phyloP scores from a whole-genome alignment of 257 asterid genomes.

The Cordia subcordata region DNA sequence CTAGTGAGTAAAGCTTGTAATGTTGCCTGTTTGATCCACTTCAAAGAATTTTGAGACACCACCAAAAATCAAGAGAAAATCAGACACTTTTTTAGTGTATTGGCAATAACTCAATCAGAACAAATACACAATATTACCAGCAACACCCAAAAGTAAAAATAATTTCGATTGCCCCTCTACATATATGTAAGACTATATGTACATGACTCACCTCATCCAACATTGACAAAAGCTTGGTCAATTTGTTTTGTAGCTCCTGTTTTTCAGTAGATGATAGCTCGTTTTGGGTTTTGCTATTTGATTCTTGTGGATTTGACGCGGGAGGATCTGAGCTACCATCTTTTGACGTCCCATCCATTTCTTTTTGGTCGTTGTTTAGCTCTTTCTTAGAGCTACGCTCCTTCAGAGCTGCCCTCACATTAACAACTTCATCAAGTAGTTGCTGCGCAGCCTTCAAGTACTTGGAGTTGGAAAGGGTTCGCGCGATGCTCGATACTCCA shows the following conservation, averaged over 20 bases:
- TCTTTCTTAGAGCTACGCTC: conserved; percentile 36
- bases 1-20: too few relatives aligned
- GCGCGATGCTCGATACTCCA: conserved; percentile 36
- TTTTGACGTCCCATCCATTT: conserved; percentile 32
- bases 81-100: too few relatives aligned
- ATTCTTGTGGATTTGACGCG: conserved; percentile 33
- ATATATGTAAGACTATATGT: too few relatives aligned
- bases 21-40: too few relatives aligned
- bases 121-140: too few relatives aligned
- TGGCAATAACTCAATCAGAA: too few relatives aligned
- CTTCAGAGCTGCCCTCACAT: conserved; percentile 58
- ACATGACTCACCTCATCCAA: conserved; percentile 64
- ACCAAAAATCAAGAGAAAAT: too few relatives aligned
- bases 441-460: conserved; percentile 73
- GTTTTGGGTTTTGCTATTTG: conserved; percentile 12
- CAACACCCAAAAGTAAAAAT: too few relatives aligned
- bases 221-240: conserved; percentile 72
- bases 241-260: conserved; percentile 65
- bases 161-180: background rate
- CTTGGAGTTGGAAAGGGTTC: conserved; percentile 53
- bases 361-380: conserved; percentile 28
- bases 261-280: conserved; percentile 69
- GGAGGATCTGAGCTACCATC: conserved; percentile 44
- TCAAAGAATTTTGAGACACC: too few relatives aligned
- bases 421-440: conserved; percentile 78